Evolutionary conservation across 306 rosid genomes (phyloP).

Genomic region (Calophaca sinica): DNA sequence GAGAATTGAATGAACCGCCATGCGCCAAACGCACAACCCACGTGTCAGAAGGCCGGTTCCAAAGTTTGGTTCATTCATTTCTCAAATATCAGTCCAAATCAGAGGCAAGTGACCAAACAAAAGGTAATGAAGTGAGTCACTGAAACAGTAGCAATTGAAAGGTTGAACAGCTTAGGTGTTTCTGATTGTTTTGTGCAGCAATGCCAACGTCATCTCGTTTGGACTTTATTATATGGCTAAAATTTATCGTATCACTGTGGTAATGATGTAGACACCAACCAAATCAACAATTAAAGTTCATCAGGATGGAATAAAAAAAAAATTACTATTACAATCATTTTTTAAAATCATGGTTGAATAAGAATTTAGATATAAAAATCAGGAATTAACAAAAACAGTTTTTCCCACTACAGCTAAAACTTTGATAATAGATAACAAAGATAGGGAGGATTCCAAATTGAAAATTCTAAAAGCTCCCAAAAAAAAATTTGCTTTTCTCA

Average conservation of each 20-base stretch:
- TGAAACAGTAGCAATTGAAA: conserved; percentile 37
- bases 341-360: too few species aligned
- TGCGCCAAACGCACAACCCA: conserved; percentile 40
- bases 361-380: too few species aligned
- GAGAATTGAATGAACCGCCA: conserved; percentile 35
- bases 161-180: conserved; percentile 6
- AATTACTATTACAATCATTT: too few species aligned
- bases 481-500: conserved; percentile 39
- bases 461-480: conserved; percentile 38
- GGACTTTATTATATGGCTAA: too few species aligned
- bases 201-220: too few species aligned
- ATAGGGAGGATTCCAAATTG: conserved; percentile 20
- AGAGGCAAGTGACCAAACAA: conserved; percentile 38
- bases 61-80: conserved; percentile 45
- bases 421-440: conserved; percentile 13
- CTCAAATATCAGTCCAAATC: conserved; percentile 45
- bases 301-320: too few species aligned
- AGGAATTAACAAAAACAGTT: too few species aligned
- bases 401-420: too few species aligned
- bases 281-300: too few species aligned
- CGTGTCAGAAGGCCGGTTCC: conserved; percentile 31
- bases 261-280: too few species aligned
- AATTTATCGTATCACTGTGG: too few species aligned
- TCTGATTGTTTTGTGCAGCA: too few species aligned
- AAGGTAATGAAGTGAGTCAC: conserved; percentile 24